These are phyloP conservation scores for Phytophthora boehmeriae DNA, from an alignment of 352 stramenopile species.

Conservation along the genomic window DNA sequence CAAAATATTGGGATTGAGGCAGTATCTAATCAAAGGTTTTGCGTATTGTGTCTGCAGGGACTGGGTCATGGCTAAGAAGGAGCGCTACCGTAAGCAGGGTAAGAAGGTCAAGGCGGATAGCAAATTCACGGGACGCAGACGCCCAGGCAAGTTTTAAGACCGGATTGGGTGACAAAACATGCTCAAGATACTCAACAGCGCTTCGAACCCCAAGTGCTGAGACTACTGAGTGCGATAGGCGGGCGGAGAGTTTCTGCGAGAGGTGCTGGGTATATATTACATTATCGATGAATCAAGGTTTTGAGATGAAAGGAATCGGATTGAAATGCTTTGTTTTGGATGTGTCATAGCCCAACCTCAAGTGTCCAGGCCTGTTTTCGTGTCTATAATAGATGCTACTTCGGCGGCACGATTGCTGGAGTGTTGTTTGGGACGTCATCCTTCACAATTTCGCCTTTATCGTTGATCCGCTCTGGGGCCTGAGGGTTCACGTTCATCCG, in stretches of 20 bases:
- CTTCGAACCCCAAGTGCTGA: constrained; percentile 5
- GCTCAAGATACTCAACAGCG: constrained; percentile 19
- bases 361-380: constrained; percentile 6
- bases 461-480: constrained; percentile 83
- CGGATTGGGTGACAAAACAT: constrained; percentile 9
- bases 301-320: constrained; percentile 23
- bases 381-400: constrained; percentile 26
- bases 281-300: constrained; percentile 36
- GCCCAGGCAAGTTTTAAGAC: constrained; percentile 94
- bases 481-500: constrained; percentile 89
- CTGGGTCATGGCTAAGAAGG: constrained; percentile 99
- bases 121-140: constrained; percentile 98
- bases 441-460: constrained; percentile 81
- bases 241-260: not conserved
- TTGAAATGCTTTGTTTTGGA: constrained; percentile 19
- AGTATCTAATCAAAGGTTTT: constrained; percentile 22
- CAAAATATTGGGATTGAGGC: not conserved
- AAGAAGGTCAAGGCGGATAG: constrained; percentile 97
- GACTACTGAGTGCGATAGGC: not conserved
- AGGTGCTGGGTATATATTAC: constrained; percentile 63
- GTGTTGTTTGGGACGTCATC: constrained; percentile 36
- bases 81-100: constrained; percentile 96
- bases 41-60: constrained; percentile 57
- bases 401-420: constrained; percentile 24
- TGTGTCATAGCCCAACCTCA: constrained; percentile 17